These are phyloP conservation scores for Fragilariopsis cylindrus DNA, from an alignment of 108 stramenopile genomes.

Conservation along the genomic window DNA sequence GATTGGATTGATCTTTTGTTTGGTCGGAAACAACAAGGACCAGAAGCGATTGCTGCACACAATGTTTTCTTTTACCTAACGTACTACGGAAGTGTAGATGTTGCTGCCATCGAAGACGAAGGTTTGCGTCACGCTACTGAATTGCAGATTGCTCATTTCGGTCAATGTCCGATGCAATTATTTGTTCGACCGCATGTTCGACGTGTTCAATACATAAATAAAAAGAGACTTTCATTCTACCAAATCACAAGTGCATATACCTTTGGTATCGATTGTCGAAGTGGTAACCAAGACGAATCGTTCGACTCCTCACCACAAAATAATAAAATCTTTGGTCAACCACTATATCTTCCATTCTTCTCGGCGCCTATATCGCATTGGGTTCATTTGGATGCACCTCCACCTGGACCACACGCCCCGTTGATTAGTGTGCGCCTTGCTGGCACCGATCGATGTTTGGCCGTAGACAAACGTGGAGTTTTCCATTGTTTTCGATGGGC, in stretches of 20 bases:
- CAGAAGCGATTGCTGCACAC: constrained; percentile 89
- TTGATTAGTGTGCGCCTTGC: constrained; percentile 75
- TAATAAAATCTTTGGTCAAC: constrained; percentile 35
- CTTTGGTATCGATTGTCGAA: constrained; percentile 25
- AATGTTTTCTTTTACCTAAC: constrained; percentile 99
- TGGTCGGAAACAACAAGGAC: constrained; percentile 91
- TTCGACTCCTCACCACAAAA: background rate
- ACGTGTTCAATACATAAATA: constrained; percentile 28
- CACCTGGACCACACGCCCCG: constrained; percentile 85
- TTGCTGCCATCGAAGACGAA: constrained; percentile 93
- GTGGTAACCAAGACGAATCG: background rate
- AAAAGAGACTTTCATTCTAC: constrained; percentile 43
- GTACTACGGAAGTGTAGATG: constrained; percentile 97
- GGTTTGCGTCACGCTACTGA: constrained; percentile 86
- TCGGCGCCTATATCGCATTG: constrained; percentile 87
- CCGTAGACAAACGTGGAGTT: constrained; percentile 84
- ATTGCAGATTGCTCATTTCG: constrained; percentile 97
- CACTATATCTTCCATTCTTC: constrained; percentile 67
- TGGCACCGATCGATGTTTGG: constrained; percentile 81
- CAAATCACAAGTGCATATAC: constrained; percentile 54
- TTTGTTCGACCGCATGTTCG: constrained; percentile 54
- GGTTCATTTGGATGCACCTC: constrained; percentile 87
- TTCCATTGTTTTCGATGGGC: constrained; percentile 91
- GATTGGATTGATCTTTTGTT: constrained; percentile 99
- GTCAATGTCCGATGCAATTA: constrained; percentile 96